Evolutionary conservation across 2,329 filamentous ascomycete species (phyloP), one percentile per base, ranked within the genome.

Genomic region (Fusarium praegraminearum): DNA sequence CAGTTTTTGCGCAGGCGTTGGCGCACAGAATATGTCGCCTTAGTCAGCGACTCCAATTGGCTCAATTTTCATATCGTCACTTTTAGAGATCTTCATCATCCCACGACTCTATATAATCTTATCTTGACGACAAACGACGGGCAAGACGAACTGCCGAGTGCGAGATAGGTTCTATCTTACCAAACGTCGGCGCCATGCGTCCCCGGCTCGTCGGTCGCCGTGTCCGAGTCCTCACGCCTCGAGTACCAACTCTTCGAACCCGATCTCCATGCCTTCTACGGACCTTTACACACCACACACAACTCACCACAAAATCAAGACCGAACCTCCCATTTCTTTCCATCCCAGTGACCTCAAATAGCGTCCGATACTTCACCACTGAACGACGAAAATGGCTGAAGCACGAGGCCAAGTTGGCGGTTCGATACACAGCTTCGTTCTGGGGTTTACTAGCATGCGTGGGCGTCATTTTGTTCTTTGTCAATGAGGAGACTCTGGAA

Each of bases 401-500:
- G 67, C 85, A 91, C 68, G 91, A 95, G 73, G 83, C 93, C 47
- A 88, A 88, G 73, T 84, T 91, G 32, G 90, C 90, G 41, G 81
- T 90, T 33, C 92, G 92, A 70, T 93, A 89, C 77, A 90, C 86
- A 0, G 73, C 85, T n/a, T 84, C 87, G 30, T 79, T 92, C 41
- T 94, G 90, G 85, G 86, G 89, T 16, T 86, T 90, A 41, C 78
- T 89, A 10, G 81, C 86, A 45, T 86, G 91, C 62, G 79, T 89
- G 43, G 82, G 87, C 40, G 81, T 91, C 12, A 87, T 90, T 40
- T 85, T 86, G 69, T 87, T 89, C 67, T 90, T 90, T 18, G 77
- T 93, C 36, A 85, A 91, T 75, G 90, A 94, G 75, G 93, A 97
- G 79, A 83, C 85, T 64, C 83, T 93, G 45, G 94, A 98, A 80